Evolutionary conservation across 768 basidiomycete genomes (phyloP), one percentile per base, ranked within the genome.

Genomic region (Mycena vulgaris): DNA sequence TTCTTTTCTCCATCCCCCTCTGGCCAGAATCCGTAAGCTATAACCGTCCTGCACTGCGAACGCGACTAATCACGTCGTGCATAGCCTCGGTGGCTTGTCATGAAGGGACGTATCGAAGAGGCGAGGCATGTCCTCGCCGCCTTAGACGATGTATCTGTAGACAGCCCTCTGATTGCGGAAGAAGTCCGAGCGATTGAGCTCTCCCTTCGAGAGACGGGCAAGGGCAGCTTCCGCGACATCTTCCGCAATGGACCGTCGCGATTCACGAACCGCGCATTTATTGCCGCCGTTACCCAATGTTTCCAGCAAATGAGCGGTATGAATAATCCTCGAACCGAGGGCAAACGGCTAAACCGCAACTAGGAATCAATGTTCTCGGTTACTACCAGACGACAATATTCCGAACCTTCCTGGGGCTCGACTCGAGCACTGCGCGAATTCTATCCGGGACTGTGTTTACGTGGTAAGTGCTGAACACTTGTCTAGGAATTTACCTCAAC

Each of bases 71-170:
- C 7, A n/a, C 13, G 19, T 23, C n/a, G 21, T 33, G 0, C 48
- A 3, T 42, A 73, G 73, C 75, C 75, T 39, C 71, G 75, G 19
- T 76, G 71, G 69, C 74, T 76, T 17, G 66, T 74, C 27, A 76
- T 75, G 37, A 61, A 60, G 14, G 74, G 74, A 27, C 75, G 75
- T 40, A 63, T 75, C 28, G 66, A 69, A 45, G 75, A 76, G 23
- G 75, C 75, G n/a, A 55, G 67, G 17, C 62, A 63, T 30, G 75
- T 75, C 10, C 67, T 76, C 19, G 66, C 71, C 3, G 75, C 72
- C 16, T 48, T 73, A 27, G 72, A 73, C 47, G 72, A 67, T 31
- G 61, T 61, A 8, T 13, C 53, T 13, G 9, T 60, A 35, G 61
- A 70, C 39, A 66, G 65, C 45, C 65, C 68, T 2, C 25, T 61